Conservation (phyloP, 352 stramenopile species). For the Phytophthora megakarya region DNA sequence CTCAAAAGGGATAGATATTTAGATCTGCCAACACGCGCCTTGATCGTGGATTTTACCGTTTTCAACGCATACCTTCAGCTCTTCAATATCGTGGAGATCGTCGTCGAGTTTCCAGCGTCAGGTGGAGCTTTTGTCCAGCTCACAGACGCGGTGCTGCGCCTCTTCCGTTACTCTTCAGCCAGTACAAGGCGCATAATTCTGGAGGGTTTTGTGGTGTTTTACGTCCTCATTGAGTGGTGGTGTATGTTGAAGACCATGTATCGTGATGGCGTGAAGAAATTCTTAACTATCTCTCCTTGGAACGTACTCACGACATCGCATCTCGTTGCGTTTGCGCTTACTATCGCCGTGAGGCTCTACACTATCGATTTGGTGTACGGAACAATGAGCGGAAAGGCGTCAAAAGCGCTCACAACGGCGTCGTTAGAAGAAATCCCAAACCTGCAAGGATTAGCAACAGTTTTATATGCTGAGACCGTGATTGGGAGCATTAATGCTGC, state of each 20-base stretch:
- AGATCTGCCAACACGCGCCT: constrained; percentile 61
- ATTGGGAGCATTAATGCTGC: constrained; percentile 54
- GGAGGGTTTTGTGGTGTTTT: constrained; percentile 57
- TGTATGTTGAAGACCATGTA: constrained; percentile 41
- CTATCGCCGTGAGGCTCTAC: constrained; percentile 62
- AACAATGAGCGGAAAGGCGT: constrained; percentile 44
- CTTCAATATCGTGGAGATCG: constrained; percentile 63
- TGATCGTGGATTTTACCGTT: constrained; percentile 68
- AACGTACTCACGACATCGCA: constrained; percentile 46
- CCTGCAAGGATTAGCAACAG: constrained; percentile 42
- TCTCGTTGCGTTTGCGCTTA: constrained; percentile 48
- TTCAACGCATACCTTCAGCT: constrained; percentile 73
- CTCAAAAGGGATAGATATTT: constrained; percentile 55
- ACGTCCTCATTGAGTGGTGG: constrained; percentile 50
- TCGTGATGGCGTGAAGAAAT: constrained; percentile 30
- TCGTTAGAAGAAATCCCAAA: constrained; percentile 42
- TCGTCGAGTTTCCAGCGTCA: constrained; percentile 67
- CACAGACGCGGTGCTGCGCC: constrained; percentile 46
- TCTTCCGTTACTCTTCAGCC: constrained; percentile 59
- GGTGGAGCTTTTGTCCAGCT: constrained; percentile 57
- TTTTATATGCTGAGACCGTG: constrained; percentile 48
- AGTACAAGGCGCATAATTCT: constrained; percentile 47
- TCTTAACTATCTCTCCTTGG: constrained; percentile 44
- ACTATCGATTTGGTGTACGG: constrained; percentile 61
- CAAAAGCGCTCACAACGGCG: constrained; percentile 31